These are phyloP conservation scores for Fusarium sp. DNA, from an alignment of 2,329 filamentous ascomycete genomes.

Conservation along the genomic window DNA sequence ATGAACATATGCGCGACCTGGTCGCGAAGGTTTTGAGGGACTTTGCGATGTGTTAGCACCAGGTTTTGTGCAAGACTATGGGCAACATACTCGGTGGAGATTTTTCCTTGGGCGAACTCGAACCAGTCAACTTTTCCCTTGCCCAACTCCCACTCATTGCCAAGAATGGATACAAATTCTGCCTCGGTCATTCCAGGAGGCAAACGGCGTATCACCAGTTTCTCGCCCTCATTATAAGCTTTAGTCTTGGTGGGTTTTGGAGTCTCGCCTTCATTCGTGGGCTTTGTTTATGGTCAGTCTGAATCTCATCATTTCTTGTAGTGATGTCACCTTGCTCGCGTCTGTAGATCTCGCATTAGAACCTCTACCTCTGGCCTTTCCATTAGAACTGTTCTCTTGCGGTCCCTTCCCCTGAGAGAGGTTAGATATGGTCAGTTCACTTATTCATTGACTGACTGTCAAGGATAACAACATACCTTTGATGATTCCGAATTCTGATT, in stretches of 20 bases:
- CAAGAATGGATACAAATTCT: slow-evolving; percentile 79
- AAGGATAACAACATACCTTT: slow-evolving; percentile 44
- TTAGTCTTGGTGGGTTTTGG: slow-evolving; percentile 48
- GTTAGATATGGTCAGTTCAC: slow-evolving; percentile 39
- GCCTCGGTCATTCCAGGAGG: slow-evolving; percentile 84
- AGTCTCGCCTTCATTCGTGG: slow-evolving; percentile 45
- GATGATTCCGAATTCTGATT: slow-evolving; percentile 44
- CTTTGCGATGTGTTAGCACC: slow-evolving; percentile 55
- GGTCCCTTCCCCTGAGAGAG: slow-evolving; percentile 38
- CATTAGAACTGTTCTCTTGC: slow-evolving; percentile 40
- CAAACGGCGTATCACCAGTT: slow-evolving; percentile 85
- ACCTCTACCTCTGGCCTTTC: slow-evolving; percentile 44
- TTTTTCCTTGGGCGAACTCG: slow-evolving; percentile 72
- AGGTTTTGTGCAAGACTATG: not conserved
- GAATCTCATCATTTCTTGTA: slow-evolving; percentile 1
- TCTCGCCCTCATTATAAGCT: slow-evolving; percentile 69
- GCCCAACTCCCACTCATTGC: slow-evolving; percentile 83
- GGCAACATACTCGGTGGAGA: slow-evolving; percentile 80
- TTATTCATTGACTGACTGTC: not conserved
- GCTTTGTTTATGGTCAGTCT: slow-evolving; percentile 39
- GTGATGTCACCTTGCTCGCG: slow-evolving; percentile 44
- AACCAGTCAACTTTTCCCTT: slow-evolving; percentile 88
- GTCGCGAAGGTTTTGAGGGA: slow-evolving; percentile 84
- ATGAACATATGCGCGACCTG: slow-evolving; percentile 84
- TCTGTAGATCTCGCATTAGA: slow-evolving; percentile 46